A percentile compares a stretch with the other conserved stretches of the same genome.
phyloP scores from a whole-genome alignment of 768 basidiomycete species.

The Lactifluus echinatus region DNA sequence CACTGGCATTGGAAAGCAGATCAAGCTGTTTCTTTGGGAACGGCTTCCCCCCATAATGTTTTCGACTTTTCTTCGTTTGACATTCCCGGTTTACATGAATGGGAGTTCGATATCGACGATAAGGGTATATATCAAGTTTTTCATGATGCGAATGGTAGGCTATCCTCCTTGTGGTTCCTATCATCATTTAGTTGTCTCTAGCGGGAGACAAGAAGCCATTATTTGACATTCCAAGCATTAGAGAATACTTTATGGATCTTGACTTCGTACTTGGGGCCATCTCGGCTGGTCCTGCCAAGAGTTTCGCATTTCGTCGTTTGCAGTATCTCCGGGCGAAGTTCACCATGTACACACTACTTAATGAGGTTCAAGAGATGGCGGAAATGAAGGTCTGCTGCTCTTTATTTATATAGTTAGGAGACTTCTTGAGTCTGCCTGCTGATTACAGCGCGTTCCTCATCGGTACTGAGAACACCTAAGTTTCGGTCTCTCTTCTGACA shows the following conservation, averaged over 20 bases:
- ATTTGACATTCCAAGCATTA: slow-evolving; percentile 74
- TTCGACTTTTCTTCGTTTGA: slow-evolving; percentile 67
- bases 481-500: background rate
- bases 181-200: background rate
- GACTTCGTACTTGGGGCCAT: slow-evolving; percentile 88
- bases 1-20: slow-evolving; percentile 86
- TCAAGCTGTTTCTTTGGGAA: slow-evolving; percentile 35
- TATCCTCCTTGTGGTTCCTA: background rate
- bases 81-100: slow-evolving; percentile 54
- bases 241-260: slow-evolving; percentile 94
- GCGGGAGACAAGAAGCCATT: slow-evolving; percentile 42
- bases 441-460: slow-evolving; percentile 68
- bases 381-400: slow-evolving; percentile 86
- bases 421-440: background rate
- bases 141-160: slow-evolving; percentile 31
- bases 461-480: slow-evolving; percentile 36
- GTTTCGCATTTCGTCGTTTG: slow-evolving; percentile 85
- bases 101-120: slow-evolving; percentile 68
- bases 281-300: slow-evolving; percentile 92
- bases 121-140: slow-evolving; percentile 91
- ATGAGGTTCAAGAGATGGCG: slow-evolving; percentile 88
- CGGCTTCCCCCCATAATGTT: slow-evolving; percentile 30
- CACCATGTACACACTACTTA: slow-evolving; percentile 83
- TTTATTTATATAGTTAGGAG: background rate
- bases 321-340: slow-evolving; percentile 92